Evolutionary conservation across 1,284 basidiomycete genomes (phyloP).

Genomic region (Ustilago trichophora): DNA sequence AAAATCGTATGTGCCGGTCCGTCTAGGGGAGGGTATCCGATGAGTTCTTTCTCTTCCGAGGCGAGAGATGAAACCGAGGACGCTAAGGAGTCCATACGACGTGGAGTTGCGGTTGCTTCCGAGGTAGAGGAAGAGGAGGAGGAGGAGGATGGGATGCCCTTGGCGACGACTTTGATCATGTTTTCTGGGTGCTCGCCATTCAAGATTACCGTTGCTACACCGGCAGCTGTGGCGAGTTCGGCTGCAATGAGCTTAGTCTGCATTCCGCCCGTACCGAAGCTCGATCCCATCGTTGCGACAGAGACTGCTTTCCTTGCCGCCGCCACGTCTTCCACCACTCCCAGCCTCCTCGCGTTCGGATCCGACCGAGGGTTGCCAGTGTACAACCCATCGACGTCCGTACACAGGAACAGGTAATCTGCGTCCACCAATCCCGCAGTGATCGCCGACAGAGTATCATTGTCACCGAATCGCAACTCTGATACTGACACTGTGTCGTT

Average conservation of each 20-base stretch:
- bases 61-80: conserved; percentile 41
- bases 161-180: conserved; percentile 80
- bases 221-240: conserved; percentile 93
- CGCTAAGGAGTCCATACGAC: conserved; percentile 44
- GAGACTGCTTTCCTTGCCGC: conserved; percentile 85
- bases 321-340: conserved; percentile 83
- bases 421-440: conserved; percentile 96
- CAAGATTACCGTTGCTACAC: conserved; percentile 87
- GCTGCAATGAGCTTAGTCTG: conserved; percentile 98
- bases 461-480: conserved; percentile 99
- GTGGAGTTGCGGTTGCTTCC: no score
- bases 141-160: conserved; percentile 24
- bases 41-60: conserved; percentile 32
- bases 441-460: conserved; percentile 96
- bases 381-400: conserved; percentile 95
- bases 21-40: conserved; percentile 48
- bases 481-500: conserved; percentile 65
- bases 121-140: no score
- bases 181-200: conserved; percentile 74
- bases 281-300: conserved; percentile 88
- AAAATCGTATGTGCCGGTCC: conserved; percentile 87
- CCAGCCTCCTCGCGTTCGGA: conserved; percentile 80
- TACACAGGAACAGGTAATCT: conserved; percentile 94
- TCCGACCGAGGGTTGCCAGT: conserved; percentile 94
- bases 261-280: conserved; percentile 97